These are phyloP conservation scores for Phanerodontia chrysosporium DNA, from an alignment of 768 basidiomycete species.

Conservation along the genomic window DNA sequence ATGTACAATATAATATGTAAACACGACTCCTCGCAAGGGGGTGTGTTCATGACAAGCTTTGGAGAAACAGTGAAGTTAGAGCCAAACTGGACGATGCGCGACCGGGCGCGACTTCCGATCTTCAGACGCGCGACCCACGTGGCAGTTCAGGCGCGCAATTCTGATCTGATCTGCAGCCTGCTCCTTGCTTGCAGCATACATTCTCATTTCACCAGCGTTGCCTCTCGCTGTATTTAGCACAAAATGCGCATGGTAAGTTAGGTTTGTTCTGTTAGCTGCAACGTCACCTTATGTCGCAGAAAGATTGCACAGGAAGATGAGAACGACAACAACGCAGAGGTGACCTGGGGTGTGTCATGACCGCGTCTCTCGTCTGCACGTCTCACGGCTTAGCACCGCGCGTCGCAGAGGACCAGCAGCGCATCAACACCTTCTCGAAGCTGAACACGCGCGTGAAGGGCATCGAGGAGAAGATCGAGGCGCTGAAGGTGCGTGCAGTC, in stretches of 20 bases:
- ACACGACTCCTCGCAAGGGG: no score
- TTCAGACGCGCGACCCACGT: no score
- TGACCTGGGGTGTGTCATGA: constrained; percentile 70
- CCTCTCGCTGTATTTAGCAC: not conserved
- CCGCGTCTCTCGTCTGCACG: not conserved
- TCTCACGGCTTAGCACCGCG: not conserved
- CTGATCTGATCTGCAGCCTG: not conserved
- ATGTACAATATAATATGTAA: no score
- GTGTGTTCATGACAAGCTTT: no score
- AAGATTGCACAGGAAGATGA: constrained; percentile 78
- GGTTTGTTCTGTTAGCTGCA: no score
- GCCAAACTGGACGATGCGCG: no score
- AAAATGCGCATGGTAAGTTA: not conserved
- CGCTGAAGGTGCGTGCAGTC: constrained; percentile 56
- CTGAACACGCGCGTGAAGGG: constrained; percentile 74
- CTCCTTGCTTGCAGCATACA: not conserved
- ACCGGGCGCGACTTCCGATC: no score
- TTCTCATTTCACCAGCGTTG: not conserved
- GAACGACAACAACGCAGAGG: constrained; percentile 67
- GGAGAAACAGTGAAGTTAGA: no score
- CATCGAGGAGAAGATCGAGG: constrained; percentile 67
- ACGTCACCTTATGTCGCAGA: not conserved
- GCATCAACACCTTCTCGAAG: constrained; percentile 90
- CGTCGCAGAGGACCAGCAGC: constrained; percentile 62
- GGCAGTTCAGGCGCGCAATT: no score